phyloP scores from a whole-genome alignment of 2,329 filamentous ascomycete genomes.

The Hypoxylon sp. region DNA sequence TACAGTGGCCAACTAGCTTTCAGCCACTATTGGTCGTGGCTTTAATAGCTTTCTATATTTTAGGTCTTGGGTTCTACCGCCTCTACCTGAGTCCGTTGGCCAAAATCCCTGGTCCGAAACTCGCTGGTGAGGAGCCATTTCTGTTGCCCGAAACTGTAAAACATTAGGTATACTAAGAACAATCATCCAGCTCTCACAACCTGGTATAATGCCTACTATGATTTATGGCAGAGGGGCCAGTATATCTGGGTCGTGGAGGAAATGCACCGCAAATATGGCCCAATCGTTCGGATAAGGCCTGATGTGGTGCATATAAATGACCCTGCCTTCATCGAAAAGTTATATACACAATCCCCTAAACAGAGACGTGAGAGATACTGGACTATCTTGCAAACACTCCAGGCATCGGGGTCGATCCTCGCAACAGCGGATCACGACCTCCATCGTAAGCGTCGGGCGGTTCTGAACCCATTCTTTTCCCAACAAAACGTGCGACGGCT shows the following conservation, averaged over 20 bases:
- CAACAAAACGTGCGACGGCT: constrained; percentile 46
- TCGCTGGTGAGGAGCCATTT: constrained; percentile 45
- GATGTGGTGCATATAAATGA: constrained; percentile 55
- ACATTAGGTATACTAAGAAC: constrained; percentile 9
- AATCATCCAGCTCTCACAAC: constrained; percentile 37
- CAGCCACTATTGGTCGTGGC: constrained; percentile 19
- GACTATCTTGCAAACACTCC: constrained; percentile 39
- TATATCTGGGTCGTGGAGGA: constrained; percentile 48
- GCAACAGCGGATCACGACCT: constrained; percentile 44
- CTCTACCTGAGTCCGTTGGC: constrained; percentile 49
- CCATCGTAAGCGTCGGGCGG: constrained; percentile 47
- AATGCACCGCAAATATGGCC: constrained; percentile 50
- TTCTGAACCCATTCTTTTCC: constrained; percentile 50
- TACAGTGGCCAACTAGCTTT: constrained; percentile 16
- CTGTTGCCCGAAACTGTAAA: neutral
- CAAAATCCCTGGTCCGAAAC: constrained; percentile 48
- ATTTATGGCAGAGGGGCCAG: constrained; percentile 47
- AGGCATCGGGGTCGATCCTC: constrained; percentile 43
- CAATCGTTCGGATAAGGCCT: constrained; percentile 50
- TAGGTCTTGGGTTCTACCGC: constrained; percentile 43
- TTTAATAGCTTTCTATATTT: constrained; percentile 20
- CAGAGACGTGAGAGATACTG: constrained; percentile 42
- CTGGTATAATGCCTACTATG: constrained; percentile 48
- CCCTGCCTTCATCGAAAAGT: constrained; percentile 48
- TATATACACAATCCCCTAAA: constrained; percentile 48